Evolutionary conservation across 2,329 filamentous ascomycete genomes (phyloP).

Genomic region (Colletotrichum incanum): DNA sequence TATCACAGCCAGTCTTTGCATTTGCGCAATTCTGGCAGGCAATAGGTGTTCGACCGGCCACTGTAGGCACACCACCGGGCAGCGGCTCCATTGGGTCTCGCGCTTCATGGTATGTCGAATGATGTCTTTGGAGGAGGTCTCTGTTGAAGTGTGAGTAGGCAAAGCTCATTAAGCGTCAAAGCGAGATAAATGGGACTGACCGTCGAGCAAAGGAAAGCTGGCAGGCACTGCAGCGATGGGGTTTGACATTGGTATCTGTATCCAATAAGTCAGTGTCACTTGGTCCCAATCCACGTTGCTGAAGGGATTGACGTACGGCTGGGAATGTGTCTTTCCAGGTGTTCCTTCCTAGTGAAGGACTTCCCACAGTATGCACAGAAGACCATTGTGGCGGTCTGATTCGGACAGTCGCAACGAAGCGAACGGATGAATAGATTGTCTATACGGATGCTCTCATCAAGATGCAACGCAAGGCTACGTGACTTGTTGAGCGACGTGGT

Average conservation of each 20-base stretch:
- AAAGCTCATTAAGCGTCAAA: conserved; percentile 3
- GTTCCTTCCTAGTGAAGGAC: conserved; percentile 70
- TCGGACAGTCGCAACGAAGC: conserved; percentile 8
- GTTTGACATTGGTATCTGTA: conserved; percentile 70
- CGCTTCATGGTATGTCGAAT: conserved; percentile 67
- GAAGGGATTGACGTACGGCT: conserved; percentile 58
- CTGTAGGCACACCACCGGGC: conserved; percentile 59
- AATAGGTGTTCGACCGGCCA: conserved; percentile 56
- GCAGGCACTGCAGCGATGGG: conserved; percentile 65
- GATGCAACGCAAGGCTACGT: not conserved
- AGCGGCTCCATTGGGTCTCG: conserved; percentile 62
- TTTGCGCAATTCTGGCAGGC: conserved; percentile 59
- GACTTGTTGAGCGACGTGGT: not conserved
- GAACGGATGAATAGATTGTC: not conserved
- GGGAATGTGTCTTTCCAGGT: conserved; percentile 70
- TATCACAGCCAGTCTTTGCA: conserved; percentile 58
- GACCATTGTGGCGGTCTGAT: conserved; percentile 52
- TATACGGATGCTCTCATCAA: conserved; percentile 28
- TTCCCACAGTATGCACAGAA: conserved; percentile 71
- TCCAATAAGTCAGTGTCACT: conserved; percentile 37
- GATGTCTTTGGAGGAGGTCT: conserved; percentile 67
- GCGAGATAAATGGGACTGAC: conserved; percentile 50
- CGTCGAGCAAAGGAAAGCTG: conserved; percentile 66
- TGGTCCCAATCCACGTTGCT: not conserved
- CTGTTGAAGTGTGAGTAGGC: conserved; percentile 50